Conservation (phyloP, 2,329 filamentous ascomycete genomes). For the Nigrospora osmanthi region DNA sequence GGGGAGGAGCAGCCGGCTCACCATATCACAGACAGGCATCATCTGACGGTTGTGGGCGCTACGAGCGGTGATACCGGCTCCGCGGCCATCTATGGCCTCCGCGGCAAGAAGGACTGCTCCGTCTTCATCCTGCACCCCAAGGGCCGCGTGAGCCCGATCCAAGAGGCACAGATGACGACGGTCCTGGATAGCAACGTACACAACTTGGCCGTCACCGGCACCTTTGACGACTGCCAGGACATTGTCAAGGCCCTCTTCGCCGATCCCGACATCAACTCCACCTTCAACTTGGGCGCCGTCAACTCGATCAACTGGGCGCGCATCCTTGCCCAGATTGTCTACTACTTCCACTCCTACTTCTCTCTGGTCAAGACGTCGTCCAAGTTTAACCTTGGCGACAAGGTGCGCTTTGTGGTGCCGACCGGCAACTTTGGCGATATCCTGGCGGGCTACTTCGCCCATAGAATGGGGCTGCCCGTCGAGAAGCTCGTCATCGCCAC, state of each 20-base stretch:
- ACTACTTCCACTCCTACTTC: conserved; percentile 96
- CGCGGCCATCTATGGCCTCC: conserved; percentile 88
- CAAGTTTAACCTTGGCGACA: conserved; percentile 55
- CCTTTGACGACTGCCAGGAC: conserved; percentile 96
- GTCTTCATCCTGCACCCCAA: conserved; percentile 93
- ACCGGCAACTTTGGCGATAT: conserved; percentile 95
- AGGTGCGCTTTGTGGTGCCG: conserved; percentile 80
- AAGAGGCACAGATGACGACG: conserved; percentile 96
- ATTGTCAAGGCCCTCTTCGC: conserved; percentile 90
- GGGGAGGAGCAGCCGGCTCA: conserved; percentile 25
- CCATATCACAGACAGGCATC: conserved; percentile 53
- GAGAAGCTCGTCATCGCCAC: conserved; percentile 89
- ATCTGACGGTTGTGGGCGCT: conserved; percentile 79
- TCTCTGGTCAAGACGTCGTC: conserved; percentile 56
- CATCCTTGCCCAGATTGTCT: conserved; percentile 93
- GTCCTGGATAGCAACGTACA: conserved; percentile 86
- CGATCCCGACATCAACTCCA: conserved; percentile 75
- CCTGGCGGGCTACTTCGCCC: conserved; percentile 86
- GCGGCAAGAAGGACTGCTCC: conserved; percentile 94
- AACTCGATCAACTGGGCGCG: conserved; percentile 97
- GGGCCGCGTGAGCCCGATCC: conserved; percentile 82
- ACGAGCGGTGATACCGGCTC: conserved; percentile 88
- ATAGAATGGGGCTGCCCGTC: conserved; percentile 78
- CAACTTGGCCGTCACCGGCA: conserved; percentile 82
- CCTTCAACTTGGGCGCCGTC: conserved; percentile 80